phyloP scores from a whole-genome alignment of 2,329 filamentous ascomycete species.

The Aspergillus quadrilineatus region DNA sequence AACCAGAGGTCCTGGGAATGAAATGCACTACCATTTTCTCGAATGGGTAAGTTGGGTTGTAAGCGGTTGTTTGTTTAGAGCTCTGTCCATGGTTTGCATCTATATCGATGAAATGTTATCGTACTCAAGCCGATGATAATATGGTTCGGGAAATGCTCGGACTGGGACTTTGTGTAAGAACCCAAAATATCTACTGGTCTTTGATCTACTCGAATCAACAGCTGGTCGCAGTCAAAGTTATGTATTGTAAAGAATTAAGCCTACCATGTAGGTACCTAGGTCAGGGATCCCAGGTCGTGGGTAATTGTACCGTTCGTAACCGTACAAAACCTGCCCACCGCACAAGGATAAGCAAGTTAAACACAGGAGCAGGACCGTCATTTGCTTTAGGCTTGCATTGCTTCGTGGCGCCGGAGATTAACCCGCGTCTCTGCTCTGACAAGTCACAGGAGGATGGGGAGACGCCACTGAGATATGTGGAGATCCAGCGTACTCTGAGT shows the following conservation, averaged over 20 bases:
- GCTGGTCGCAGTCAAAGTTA: no score
- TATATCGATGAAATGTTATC: not conserved
- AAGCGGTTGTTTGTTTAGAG: not conserved
- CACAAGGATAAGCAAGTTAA: not conserved
- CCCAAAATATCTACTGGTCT: no score
- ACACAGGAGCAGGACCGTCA: not conserved
- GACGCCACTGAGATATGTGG: not conserved
- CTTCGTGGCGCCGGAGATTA: not conserved
- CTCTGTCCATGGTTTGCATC: not conserved
- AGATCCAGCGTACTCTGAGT: not conserved
- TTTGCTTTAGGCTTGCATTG: not conserved
- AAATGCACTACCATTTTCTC: not conserved
- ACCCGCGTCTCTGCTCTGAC: not conserved
- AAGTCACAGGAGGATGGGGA: not conserved
- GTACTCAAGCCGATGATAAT: not conserved
- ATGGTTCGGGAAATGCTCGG: not conserved
- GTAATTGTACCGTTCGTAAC: no score
- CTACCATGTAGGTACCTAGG: no score
- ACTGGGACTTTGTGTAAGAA: not conserved
- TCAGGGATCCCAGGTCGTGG: no score
- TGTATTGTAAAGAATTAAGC: no score
- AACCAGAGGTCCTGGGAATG: not conserved
- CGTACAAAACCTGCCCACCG: no score
- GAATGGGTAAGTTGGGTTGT: not conserved
- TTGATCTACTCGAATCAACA: no score